These are phyloP conservation scores for Fulvia fulva DNA, from an alignment of 2,329 filamentous ascomycete genomes.

Conservation along the genomic window DNA sequence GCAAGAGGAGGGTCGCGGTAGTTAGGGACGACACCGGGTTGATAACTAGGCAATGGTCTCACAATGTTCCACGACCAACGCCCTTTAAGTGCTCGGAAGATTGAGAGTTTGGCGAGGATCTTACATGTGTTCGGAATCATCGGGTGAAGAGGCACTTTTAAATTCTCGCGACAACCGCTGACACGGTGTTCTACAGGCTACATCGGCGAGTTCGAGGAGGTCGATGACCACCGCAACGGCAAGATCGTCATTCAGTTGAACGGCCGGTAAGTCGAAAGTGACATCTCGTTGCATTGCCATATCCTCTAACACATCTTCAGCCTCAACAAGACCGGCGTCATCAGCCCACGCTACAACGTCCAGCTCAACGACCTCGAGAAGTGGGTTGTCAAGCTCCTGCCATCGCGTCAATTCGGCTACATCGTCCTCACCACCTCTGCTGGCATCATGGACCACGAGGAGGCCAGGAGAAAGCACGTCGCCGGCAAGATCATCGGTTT, in stretches of 20 bases:
- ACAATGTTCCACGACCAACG: conserved; percentile 74
- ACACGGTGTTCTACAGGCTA: conserved; percentile 65
- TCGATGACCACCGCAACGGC: conserved; percentile 98
- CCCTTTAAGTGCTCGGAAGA: conserved; percentile 99
- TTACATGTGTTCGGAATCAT: conserved; percentile 87
- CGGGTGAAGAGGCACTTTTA: conserved; percentile 87
- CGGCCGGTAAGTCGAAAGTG: conserved; percentile 59
- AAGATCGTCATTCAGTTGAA: conserved; percentile 99
- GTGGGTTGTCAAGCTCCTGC: conserved; percentile 98
- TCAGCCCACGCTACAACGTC: conserved; percentile 99
- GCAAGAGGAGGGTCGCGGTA: conserved; percentile 18
- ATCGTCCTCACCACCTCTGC: conserved; percentile 98
- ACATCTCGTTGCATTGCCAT: neutral
- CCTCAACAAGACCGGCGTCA: conserved; percentile 99
- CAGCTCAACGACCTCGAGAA: conserved; percentile 97
- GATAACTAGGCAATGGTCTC: conserved; percentile 99
- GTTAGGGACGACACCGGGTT: conserved; percentile 67
- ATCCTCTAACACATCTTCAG: conserved; percentile 29
- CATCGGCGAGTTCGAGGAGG: conserved; percentile 99
- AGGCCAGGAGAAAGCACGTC: conserved; percentile 98
- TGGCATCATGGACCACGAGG: conserved; percentile 99
- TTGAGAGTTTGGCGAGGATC: conserved; percentile 72
- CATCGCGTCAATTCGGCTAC: conserved; percentile 99
- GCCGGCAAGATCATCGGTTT: conserved; percentile 99
- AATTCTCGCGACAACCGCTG: conserved; percentile 80